These are phyloP conservation scores for Fraxinus latifolia DNA, from an alignment of 305 asterid species.

Conservation along the genomic window DNA sequence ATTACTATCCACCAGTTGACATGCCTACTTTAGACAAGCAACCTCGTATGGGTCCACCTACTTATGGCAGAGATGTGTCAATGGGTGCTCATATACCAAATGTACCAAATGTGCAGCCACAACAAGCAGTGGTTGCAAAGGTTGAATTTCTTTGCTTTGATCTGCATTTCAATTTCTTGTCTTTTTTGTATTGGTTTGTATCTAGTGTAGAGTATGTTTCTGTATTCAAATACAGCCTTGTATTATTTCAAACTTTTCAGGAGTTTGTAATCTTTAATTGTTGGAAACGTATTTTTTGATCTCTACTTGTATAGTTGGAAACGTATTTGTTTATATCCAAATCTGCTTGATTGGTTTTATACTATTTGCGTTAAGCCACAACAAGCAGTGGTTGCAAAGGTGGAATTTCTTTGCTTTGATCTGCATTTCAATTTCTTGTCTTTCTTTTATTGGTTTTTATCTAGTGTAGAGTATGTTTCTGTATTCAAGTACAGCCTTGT, in stretches of 20 bases:
- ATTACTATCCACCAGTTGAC: conserved; percentile 56
- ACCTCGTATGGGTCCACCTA: conserved; percentile 49
- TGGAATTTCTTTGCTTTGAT: conserved; percentile 15
- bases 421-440: neutral
- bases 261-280: neutral
- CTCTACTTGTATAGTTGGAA: neutral
- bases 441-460: neutral
- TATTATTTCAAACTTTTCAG: neutral
- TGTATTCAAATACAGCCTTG: neutral
- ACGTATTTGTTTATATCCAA: neutral
- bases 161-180: neutral
- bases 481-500: neutral
- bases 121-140: conserved; percentile 59
- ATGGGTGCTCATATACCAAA: conserved; percentile 44
- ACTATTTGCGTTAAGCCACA: conserved; percentile 30
- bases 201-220: neutral
- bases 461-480: neutral
- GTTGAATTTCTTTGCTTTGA: conserved; percentile 26
- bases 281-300: neutral
- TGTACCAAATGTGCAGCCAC: conserved; percentile 48
- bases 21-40: conserved; percentile 45
- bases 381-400: conserved; percentile 61
- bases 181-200: neutral
- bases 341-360: neutral
- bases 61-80: conserved; percentile 51